Base-by-base conservation (phyloP, 179 eudicot genomes). In the Camellia oleifera region DNA sequence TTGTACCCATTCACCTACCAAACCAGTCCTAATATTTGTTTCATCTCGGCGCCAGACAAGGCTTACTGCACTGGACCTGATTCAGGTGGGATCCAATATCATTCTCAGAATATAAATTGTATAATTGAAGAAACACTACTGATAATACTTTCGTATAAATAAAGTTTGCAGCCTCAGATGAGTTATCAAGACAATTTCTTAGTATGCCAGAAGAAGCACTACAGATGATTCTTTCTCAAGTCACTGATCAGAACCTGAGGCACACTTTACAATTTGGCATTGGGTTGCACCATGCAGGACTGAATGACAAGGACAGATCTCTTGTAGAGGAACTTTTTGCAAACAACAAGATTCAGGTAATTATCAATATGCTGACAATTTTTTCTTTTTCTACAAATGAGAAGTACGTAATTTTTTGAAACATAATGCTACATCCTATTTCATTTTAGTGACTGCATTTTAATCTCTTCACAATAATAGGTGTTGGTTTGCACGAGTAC, bases 41-140 rank as follows among this genome's bases (percentile, higher is more conserved):
- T 96, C 99, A 26, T 96, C 99, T 46, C 95, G 99, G 70, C 96
- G 99, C 74, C 99, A 96, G 80, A 96, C 99, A 56, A 94, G 99
- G 86, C 98, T 96, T 70, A 96, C 99, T 85, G 99, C 99, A 80
- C 84, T 96, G 79, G 99, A 96, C 81, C 92, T 96, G 80, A 96
- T 96, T 88, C 99, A 96, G 98, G 98, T 95, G 81, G 74, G 68
- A 53, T 72, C 10, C 23, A 45, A 10, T 48, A 78, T 72, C 60
- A 56, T 79, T 70, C 67, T 73, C 78, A 15, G 42, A 14, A 46
- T 15, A 26, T 65, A 52, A 23, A 65, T 26, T 66, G 45, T 52
- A 14, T 6, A 26, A 13, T 17, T 54, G 46, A 54, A 73, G 64
- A 5, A 32, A 48, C 65, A 56, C 9, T 57, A 0, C 20, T 2